phyloP scores from a whole-genome alignment of 192 early-diverging fungal species.

The Neocallimastix lanati region DNA sequence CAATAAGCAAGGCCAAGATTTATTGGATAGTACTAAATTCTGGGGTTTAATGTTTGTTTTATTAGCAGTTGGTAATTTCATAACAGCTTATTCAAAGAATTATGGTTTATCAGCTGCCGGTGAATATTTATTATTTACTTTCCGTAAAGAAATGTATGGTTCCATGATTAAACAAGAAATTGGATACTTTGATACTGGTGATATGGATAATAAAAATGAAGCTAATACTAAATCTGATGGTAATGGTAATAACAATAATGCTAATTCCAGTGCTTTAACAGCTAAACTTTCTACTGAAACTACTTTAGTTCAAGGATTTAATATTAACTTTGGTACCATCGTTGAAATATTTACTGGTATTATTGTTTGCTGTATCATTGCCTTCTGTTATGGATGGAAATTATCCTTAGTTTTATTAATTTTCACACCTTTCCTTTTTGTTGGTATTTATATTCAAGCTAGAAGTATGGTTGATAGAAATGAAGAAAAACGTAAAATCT shows the following conservation, averaged over 20 bases:
- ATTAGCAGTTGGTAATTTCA: not conserved
- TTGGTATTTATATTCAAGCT: constrained; percentile 46
- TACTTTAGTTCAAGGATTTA: constrained; percentile 1
- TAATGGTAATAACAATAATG: not conserved
- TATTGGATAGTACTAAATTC: not conserved
- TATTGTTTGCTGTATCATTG: constrained; percentile 13
- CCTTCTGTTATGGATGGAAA: constrained; percentile 36
- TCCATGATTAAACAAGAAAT: not conserved
- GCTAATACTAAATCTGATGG: not conserved
- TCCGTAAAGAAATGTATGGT: not conserved
- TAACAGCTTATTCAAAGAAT: not conserved
- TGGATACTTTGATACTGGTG: not conserved
- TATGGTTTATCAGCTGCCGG: not conserved
- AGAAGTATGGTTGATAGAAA: constrained; percentile 18
- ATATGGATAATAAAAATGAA: too few relatives aligned
- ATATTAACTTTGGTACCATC: constrained; percentile 5
- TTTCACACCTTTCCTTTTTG: constrained; percentile 44
- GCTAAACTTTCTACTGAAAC: constrained; percentile 4
- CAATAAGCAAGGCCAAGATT: not conserved
- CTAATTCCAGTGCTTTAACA: not conserved
- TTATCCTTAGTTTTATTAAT: constrained; percentile 43
- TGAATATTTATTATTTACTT: not conserved
- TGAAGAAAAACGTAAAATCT: constrained; percentile 34
- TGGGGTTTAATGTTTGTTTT: not conserved
- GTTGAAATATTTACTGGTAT: constrained; percentile 12